Conservation (phyloP, 805 yeast species). For the Saturnispora dispora region DNA sequence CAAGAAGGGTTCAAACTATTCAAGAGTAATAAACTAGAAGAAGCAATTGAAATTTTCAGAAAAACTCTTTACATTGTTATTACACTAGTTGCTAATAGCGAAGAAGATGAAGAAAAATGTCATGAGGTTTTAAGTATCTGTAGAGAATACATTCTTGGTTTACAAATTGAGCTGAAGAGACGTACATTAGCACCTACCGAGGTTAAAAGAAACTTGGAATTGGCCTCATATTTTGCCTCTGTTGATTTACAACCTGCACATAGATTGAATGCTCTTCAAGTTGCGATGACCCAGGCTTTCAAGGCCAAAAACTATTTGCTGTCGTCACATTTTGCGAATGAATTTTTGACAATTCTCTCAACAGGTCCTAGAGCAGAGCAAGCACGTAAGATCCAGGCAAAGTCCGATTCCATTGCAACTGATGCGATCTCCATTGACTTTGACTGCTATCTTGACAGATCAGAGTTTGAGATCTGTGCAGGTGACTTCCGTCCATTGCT, state of each 20-base stretch:
- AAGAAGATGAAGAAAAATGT: slow-evolving; percentile 72
- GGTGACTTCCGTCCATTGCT: slow-evolving; percentile 84
- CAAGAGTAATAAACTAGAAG: slow-evolving; percentile 73
- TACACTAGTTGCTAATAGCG: slow-evolving; percentile 58
- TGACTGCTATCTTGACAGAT: slow-evolving; percentile 55
- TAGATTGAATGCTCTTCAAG: slow-evolving; percentile 79
- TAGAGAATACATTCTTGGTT: slow-evolving; percentile 85
- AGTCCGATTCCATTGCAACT: slow-evolving; percentile 68
- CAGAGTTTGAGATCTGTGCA: slow-evolving; percentile 86
- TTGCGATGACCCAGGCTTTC: slow-evolving; percentile 90
- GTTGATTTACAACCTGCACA: slow-evolving; percentile 77
- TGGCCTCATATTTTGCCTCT: slow-evolving; percentile 92
- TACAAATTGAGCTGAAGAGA: slow-evolving; percentile 84
- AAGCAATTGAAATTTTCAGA: slow-evolving; percentile 75
- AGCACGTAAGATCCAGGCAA: slow-evolving; percentile 73
- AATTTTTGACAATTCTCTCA: slow-evolving; percentile 60
- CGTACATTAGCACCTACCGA: slow-evolving; percentile 66
- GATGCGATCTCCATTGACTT: slow-evolving; percentile 89
- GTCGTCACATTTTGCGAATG: slow-evolving; percentile 84
- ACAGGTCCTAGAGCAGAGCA: slow-evolving; percentile 81
- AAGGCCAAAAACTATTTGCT: slow-evolving; percentile 79
- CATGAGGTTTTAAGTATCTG: slow-evolving; percentile 61
- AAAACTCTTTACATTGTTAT: slow-evolving; percentile 67
- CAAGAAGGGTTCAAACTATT: slow-evolving; percentile 74
- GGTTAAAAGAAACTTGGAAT: slow-evolving; percentile 78